A percentile compares a stretch with the other conserved stretches of the same genome.
Conservation (phyloP, 2,329 filamentous ascomycete genomes). For the Aspergillus clavatus region DNA sequence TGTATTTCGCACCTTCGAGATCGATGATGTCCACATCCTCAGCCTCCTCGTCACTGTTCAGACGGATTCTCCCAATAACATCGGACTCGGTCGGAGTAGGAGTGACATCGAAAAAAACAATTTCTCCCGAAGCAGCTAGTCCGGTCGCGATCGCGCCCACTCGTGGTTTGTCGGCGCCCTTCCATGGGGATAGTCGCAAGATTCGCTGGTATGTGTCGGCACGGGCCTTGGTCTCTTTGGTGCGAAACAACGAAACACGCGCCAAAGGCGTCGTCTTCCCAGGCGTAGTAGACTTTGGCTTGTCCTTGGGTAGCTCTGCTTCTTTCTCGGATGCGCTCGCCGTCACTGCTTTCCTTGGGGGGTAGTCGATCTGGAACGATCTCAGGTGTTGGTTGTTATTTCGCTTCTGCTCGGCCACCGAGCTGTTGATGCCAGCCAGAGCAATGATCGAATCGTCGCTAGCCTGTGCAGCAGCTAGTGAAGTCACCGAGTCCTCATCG, state of each 20-base stretch:
- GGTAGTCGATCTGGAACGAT: conserved; percentile 61
- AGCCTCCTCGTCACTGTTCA: conserved; percentile 50
- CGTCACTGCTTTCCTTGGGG: conserved; percentile 39
- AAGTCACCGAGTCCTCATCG: conserved; percentile 85
- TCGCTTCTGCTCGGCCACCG: conserved; percentile 63
- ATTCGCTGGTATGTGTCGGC: conserved; percentile 57
- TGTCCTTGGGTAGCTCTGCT: conserved; percentile 19
- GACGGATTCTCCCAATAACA: conserved; percentile 50
- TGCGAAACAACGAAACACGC: conserved; percentile 49
- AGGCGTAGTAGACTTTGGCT: conserved; percentile 22
- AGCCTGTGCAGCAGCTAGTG: conserved; percentile 65
- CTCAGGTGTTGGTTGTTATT: conserved; percentile 82
- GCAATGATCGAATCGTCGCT: conserved; percentile 49
- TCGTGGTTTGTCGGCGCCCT: conserved; percentile 51
- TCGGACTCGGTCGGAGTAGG: conserved; percentile 49
- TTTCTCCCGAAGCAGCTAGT: conserved; percentile 67
- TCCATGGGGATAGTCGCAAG: conserved; percentile 53
- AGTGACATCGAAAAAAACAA: conserved; percentile 72
- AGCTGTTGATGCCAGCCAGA: conserved; percentile 81
- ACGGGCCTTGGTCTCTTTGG: conserved; percentile 27
- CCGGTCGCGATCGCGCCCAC: conserved; percentile 76
- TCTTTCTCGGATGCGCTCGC: conserved; percentile 11
- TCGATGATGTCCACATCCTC: conserved; percentile 43
- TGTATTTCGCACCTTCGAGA: conserved; percentile 48
- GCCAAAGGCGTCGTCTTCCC: conserved; percentile 44